phyloP scores from a whole-genome alignment of 768 basidiomycete species.

The Amanita rimosa region DNA sequence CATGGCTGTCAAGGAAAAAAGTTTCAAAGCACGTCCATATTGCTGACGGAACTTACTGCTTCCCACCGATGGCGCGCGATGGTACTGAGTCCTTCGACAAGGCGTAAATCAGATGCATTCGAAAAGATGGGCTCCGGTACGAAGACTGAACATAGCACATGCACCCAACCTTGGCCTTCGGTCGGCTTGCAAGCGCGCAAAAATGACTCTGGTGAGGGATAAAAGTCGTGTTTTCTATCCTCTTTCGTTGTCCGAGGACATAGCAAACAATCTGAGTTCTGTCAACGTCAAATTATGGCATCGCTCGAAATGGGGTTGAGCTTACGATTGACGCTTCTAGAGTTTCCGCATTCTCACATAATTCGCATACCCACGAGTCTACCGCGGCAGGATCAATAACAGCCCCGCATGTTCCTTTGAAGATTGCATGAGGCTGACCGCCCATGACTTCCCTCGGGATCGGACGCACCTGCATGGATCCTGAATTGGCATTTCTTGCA shows the following conservation, averaged over 20 bases:
- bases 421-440: constrained; percentile 6
- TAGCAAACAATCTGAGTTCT: constrained; percentile 80
- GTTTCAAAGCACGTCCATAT: neutral
- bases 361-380: constrained; percentile 78
- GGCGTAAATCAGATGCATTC: constrained; percentile 56
- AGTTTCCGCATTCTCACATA: constrained; percentile 77
- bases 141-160: constrained; percentile 84
- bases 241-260: constrained; percentile 57
- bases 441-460: neutral
- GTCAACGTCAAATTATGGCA: constrained; percentile 4
- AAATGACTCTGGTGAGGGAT: constrained; percentile 48
- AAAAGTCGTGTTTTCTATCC: constrained; percentile 32
- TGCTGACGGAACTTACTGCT: constrained; percentile 33
- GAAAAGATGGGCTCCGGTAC: constrained; percentile 77
- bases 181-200: constrained; percentile 80
- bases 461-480: constrained; percentile 61
- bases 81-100: constrained; percentile 80
- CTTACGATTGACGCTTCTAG: constrained; percentile 75
- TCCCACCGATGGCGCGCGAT: constrained; percentile 65
- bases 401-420: constrained; percentile 56
- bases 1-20: constrained; percentile 44
- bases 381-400: constrained; percentile 47
- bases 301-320: constrained; percentile 4
- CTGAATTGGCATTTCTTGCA: constrained; percentile 74
- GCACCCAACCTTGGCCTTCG: constrained; percentile 89